phyloP scores from a whole-genome alignment of 2,329 filamentous ascomycete genomes.

The Aspergillus japonicus region DNA sequence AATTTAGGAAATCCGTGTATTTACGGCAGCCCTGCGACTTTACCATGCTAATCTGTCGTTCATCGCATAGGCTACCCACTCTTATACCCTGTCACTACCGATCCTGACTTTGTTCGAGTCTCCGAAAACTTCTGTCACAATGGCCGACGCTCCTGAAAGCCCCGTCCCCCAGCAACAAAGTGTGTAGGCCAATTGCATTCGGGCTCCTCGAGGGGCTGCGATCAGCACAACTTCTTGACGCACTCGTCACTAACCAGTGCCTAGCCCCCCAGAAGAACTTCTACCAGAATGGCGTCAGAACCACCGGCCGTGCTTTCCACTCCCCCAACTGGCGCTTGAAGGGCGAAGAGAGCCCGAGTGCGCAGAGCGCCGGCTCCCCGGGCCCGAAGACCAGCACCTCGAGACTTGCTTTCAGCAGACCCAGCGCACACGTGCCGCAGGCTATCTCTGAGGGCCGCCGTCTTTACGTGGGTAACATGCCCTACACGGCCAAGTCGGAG shows the following conservation, averaged over 20 bases:
- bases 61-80: neutral
- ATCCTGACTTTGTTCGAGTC: neutral
- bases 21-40: neutral
- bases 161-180: conserved; percentile 33
- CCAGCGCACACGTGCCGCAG: conserved; percentile 33
- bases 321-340: conserved; percentile 45
- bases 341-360: conserved; percentile 35
- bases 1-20: conserved; percentile 14
- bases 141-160: conserved; percentile 33
- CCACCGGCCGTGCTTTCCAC: conserved; percentile 39
- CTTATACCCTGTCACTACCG: neutral
- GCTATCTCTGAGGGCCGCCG: conserved; percentile 45
- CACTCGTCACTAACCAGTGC: conserved; percentile 18
- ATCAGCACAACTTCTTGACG: conserved; percentile 5
- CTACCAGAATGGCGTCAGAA: conserved; percentile 34
- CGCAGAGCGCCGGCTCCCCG: conserved; percentile 27
- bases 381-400: conserved; percentile 30
- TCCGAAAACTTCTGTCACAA: conserved; percentile 16
- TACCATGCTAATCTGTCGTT: neutral
- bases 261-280: conserved; percentile 33
- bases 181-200: conserved; percentile 24
- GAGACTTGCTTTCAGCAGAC: conserved; percentile 31
- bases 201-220: conserved; percentile 19
- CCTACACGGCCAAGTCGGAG: conserved; percentile 53
- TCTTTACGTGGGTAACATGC: conserved; percentile 57